Evolutionary conservation across 1,284 basidiomycete genomes (phyloP), one percentile per base, ranked within the genome.

Genomic region (Trichosporon sp.): DNA sequence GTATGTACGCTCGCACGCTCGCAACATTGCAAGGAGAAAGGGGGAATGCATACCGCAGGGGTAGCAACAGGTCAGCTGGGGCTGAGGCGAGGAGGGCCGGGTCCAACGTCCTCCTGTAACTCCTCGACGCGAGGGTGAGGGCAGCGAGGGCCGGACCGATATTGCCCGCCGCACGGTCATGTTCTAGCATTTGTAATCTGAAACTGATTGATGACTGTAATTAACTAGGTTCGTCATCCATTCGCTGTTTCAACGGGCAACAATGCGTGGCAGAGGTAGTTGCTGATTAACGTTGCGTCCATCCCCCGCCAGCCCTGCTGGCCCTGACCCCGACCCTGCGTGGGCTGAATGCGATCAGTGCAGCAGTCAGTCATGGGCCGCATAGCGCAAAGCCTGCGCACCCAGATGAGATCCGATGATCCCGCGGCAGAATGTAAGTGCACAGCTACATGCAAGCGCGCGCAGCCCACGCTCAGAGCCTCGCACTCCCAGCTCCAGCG

Each of bases 201-300:
- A n/a, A 31, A 60, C 56, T 60, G 18, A 60, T 60, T 60, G 56
- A 60, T 31, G 56, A 31, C 8, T 60, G 56, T 60, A 60, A 60
- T 60, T 60, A 60, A 60, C 56, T 32, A n/a, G 29, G 27, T 60
- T 60, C 56, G 56, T 29, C 56, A 60, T 60, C 56, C 27, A 32
- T 31, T 31, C 15, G 27, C 27, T 60, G 29, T 32, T 60, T 60
- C 31, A 32, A 60, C 23, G 29, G 44, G 15, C 18, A n/a, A n/a
- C 15, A 60, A 60, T 60, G 29, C 56, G 56, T 31, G 56, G 56
- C 56, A 31, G 27, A 60, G 27, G 56, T 60, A 60, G 56, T 32
- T 2, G 27, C 29, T 31, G 56, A 60, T 60, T 60, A 60, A 60
- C 56, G 56, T 60, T 60, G 56, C 29, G 56, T n/a, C 29, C 56